Percentiles rank a stretch among this genome's conserved stretches.
Conservation (phyloP, 108 stramenopile species). For the Parmales sp. region DNA sequence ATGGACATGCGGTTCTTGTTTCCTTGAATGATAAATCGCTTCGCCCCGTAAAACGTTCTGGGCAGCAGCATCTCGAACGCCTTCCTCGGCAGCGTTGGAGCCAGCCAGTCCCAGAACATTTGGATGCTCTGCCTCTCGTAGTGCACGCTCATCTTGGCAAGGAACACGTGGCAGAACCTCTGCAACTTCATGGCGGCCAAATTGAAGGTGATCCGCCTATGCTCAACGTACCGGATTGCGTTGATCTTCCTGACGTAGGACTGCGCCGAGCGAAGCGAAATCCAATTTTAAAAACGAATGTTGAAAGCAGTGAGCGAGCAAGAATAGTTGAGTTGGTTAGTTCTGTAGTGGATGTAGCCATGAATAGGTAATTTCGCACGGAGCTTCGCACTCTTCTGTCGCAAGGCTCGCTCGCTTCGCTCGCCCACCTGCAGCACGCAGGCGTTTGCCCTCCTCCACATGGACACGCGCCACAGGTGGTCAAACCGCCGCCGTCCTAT, state of each 20-base stretch:
- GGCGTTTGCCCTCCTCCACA: neutral
- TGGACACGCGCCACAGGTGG: neutral
- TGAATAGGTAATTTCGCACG: no score
- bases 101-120: constrained; percentile 11
- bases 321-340: no score
- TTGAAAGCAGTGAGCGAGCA: no score
- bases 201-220: neutral
- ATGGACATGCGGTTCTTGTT: neutral
- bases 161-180: constrained; percentile 2
- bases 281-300: no score
- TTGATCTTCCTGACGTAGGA: neutral
- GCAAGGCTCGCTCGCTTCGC: no score
- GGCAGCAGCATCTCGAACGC: constrained; percentile 2
- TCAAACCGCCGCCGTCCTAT: constrained; percentile 1
- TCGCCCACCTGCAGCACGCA: neutral
- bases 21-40: neutral
- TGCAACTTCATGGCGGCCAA: neutral
- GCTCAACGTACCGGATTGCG: neutral
- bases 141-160: neutral
- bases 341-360: no score
- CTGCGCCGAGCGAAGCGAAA: no score
- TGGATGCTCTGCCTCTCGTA: constrained; percentile 5
- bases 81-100: neutral
- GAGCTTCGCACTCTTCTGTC: no score
- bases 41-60: neutral